Conservation (phyloP, 768 basidiomycete species). For the Mycena indigotica region DNA sequence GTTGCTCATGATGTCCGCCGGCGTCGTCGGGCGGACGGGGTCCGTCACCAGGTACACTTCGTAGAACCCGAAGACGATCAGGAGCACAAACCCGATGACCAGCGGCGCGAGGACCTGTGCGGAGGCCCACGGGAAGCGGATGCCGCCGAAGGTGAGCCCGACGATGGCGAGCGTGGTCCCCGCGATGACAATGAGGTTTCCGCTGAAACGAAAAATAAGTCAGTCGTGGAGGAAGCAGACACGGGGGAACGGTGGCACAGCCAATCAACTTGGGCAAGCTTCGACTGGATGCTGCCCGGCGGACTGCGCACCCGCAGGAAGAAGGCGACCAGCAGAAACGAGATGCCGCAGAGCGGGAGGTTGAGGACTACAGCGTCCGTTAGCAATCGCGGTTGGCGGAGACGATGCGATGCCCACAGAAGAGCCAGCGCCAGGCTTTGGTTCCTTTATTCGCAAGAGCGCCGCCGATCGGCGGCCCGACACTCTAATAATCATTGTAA, state of each 20-base stretch:
- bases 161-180: conserved; percentile 37
- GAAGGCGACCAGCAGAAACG: not conserved
- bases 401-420: conserved; percentile 23
- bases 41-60: conserved; percentile 28
- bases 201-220: conserved; percentile 28
- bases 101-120: conserved; percentile 44
- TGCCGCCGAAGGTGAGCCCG: conserved; percentile 51
- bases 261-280: conserved; percentile 1
- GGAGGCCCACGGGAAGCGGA: conserved; percentile 44
- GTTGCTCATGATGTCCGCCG: not conserved
- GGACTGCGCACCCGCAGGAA: not conserved
- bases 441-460: conserved; percentile 24
- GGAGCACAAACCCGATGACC: conserved; percentile 40
- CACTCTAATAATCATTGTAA: not conserved
- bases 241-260: not conserved
- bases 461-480: conserved; percentile 24
- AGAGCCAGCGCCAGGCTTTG: conserved; percentile 34
- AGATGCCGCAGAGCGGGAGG: not conserved
- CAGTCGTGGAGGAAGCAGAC: not conserved
- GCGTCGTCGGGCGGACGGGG: not conserved
- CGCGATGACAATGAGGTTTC: conserved; percentile 43
- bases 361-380: not conserved
- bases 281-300: not conserved
- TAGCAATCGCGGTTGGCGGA: not conserved
- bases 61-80: conserved; percentile 40